Evolutionary conservation across 129 eudicot species (phyloP), one percentile per base, ranked within the genome.

Genomic region (Dittrichia graveolens): DNA sequence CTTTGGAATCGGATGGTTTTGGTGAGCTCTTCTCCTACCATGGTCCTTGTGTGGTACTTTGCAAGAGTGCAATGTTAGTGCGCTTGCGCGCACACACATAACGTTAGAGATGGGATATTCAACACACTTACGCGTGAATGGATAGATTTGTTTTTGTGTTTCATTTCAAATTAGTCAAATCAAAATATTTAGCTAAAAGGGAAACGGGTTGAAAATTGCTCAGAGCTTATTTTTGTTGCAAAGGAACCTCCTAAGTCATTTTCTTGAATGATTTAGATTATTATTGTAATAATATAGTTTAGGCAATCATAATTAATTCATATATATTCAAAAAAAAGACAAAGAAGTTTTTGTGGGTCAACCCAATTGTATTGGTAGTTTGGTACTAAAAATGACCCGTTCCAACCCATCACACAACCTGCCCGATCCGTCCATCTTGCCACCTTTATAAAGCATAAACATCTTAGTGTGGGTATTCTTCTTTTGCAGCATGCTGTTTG

Each of bases 1-100:
- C 44, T 91, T 88, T 76, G 97, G 97, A 68, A 76, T 87, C 24
- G 97, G 97, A 78, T 91, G 97, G 97, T 91, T 84, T 66, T 91
- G 86, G 95, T 91, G 71, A 77, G 95, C 61, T 52, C 24, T 34
- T 40, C 61, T 35, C n/a, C 19, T 8, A 8, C 13, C 45, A 34
- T 42, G 12, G 24, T 40, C 7, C 12, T 43, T 43, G 45, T 42
- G 16, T 31, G 15, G 42, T 38, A 43, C 42, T 49, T 12, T 61
- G 7, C 9, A 12, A 14, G 39, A 8, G 2, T 10, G 4, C 44
- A 15, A 19, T 61, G 12, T 10, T 41, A 6, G 31, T 24, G 31
- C 31, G 31, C 31, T 24, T 24, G 72, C 50, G 19, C 64, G 41
- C 43, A 14, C 46, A 7, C 41, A n/a, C 34, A 7, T 3, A 62